Percentiles rank a stretch among this genome's conserved stretches.
phyloP scores from a whole-genome alignment of 2,329 filamentous ascomycete species.

The Phialophora chinensis region DNA sequence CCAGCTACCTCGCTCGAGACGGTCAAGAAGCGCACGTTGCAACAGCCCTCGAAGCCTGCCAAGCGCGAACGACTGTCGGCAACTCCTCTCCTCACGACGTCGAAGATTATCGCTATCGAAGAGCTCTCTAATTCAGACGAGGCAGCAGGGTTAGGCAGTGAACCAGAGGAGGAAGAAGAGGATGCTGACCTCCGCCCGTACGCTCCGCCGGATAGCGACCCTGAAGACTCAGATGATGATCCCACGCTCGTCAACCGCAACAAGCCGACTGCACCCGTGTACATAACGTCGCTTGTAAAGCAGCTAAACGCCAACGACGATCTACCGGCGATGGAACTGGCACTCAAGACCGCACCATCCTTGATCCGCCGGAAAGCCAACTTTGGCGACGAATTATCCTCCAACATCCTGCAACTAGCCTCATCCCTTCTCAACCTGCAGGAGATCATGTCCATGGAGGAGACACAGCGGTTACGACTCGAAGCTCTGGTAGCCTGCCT shows the following conservation, averaged over 20 bases:
- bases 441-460: conserved; percentile 80
- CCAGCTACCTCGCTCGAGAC: conserved; percentile 33
- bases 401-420: conserved; percentile 82
- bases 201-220: conserved; percentile 83
- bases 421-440: conserved; percentile 77
- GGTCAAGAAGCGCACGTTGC: conserved; percentile 26
- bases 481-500: conserved; percentile 84
- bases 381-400: conserved; percentile 85
- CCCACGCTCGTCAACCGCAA: conserved; percentile 83
- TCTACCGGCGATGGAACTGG: conserved; percentile 82
- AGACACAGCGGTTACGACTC: conserved; percentile 74
- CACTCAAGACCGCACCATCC: conserved; percentile 73
- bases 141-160: neutral
- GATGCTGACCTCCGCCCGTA: conserved; percentile 77
- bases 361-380: conserved; percentile 87
- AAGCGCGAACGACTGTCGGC: conserved; percentile 16
- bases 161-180: conserved; percentile 57
- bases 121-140: conserved; percentile 66
- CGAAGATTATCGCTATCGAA: conserved; percentile 63
- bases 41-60: conserved; percentile 1
- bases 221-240: conserved; percentile 91
- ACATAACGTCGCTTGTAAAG: conserved; percentile 43
- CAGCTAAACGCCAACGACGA: conserved; percentile 74
- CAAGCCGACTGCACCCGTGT: conserved; percentile 81
- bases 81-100: conserved; percentile 35